Evolutionary conservation across 768 basidiomycete species (phyloP), one percentile per base, ranked within the genome.

Genomic region (Pulveroboletus ravenelii): DNA sequence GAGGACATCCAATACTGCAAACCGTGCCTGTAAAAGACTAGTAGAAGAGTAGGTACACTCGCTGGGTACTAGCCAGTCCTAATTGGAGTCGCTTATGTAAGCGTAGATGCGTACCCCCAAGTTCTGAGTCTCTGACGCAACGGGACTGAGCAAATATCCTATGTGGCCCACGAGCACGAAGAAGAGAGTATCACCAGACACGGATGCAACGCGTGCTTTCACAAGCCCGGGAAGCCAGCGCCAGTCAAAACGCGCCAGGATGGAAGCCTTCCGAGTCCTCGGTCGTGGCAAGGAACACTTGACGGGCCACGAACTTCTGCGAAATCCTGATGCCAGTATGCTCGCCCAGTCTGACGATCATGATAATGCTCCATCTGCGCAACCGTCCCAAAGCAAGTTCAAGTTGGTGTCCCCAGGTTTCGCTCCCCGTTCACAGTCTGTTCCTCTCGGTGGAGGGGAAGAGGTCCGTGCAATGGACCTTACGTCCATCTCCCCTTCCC

Each of bases 181-280:
- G 59, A 67, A 70, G 47, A 57, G 69, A 39, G 6, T 49, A n/a
- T 68, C 69, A 3, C 63, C 67, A 9, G 65, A 68, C 30, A 47
- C 56, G 6, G 58, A 59, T n/a, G 20, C 52, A 27, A 40, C 46
- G 1, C 54, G 48, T 44, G 6, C 37, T 7, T 27, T 48, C 50
- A 43, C 55, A 41, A 59, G 52, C 51, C 57, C 53, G 5, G 45
- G 49, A 10, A 41, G 32, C 46, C 39, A 58, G 8, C 68, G 45
- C 36, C 47, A 54, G 41, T 39, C 60, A 17, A 68, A 68, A 52
- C 65, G 66, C 10, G 54, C 49, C 43, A 68, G 66, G 48, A 10
- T 66, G 0, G 66, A 60, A 10, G 52, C 50, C 9, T 50, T 59
- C 41, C 62, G 37, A 34, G 20, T 41, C 3, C 44, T 54, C 3